Conservation (phyloP, 2,329 filamentous ascomycete genomes). For the Fusarium circinatum region DNA sequence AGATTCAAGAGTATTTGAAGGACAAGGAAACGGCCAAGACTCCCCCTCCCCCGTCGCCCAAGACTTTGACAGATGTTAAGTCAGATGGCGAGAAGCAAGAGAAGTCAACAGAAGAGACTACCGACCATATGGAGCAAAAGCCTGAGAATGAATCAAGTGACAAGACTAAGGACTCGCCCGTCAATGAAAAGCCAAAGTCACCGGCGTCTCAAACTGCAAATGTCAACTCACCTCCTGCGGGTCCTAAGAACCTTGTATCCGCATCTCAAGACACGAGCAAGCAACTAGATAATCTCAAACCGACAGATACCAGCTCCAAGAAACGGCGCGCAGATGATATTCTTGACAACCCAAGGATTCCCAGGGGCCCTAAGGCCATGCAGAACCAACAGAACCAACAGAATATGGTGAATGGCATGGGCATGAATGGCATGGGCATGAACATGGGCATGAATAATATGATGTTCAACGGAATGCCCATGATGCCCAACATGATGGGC, state of each 20-base stretch:
- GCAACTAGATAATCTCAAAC: conserved; percentile 42
- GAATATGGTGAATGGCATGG: conserved; percentile 60
- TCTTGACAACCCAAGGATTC: conserved; percentile 71
- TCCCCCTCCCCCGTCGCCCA: conserved; percentile 48
- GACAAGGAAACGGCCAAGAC: conserved; percentile 65
- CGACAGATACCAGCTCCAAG: conserved; percentile 61
- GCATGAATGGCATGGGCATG: conserved; percentile 59
- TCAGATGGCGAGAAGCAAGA: conserved; percentile 32
- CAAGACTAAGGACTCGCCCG: conserved; percentile 36
- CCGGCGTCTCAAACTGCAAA: conserved; percentile 39
- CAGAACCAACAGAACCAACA: conserved; percentile 65
- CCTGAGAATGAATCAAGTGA: conserved; percentile 40
- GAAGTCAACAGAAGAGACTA: conserved; percentile 48
- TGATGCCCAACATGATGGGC: conserved; percentile 55
- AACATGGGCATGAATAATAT: conserved; percentile 56
- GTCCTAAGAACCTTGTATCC: conserved; percentile 42
- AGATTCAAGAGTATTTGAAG: conserved; percentile 79
- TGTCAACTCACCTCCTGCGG: conserved; percentile 45
- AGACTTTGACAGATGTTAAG: conserved; percentile 37
- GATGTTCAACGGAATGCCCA: conserved; percentile 56
- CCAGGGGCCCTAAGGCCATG: conserved; percentile 74
- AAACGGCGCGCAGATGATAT: conserved; percentile 86
- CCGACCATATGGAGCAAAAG: conserved; percentile 54
- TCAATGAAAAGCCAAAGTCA: conserved; percentile 51
- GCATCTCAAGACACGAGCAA: conserved; percentile 53